Base-by-base conservation (phyloP, 2,329 filamentous ascomycete genomes). In the Trichoderma sp. region DNA sequence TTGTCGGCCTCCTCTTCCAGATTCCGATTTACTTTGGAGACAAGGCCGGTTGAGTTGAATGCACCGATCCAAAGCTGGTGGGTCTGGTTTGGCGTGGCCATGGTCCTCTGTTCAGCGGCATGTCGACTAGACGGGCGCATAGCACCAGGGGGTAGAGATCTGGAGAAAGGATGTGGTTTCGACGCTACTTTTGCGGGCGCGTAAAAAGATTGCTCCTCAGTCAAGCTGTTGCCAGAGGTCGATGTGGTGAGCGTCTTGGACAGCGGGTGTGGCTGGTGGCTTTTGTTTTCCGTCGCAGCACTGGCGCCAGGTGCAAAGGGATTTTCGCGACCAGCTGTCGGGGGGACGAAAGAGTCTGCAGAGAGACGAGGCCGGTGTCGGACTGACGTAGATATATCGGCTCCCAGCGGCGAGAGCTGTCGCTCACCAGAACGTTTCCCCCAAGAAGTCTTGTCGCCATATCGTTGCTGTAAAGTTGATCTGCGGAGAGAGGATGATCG, bases 21-120 rank as follows among this genome's bases (percentile, higher is more conserved):
- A 77, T 92, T 90, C 68, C 92, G 90, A 76, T 96, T 96, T 79
- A 96, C 92, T 82, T 99, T 99, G 13, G 96, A 97, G 66, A 99
- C 91, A 32, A 99, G 83, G 1, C 95, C 94, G 0, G 96, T 98
- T 1, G 96, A 98, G 84, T 93, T 94, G 80, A 97, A 97, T 7
- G 94, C 94, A 51, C 91, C 89, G 37, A 92, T 90, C 68, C 92
- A 86, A 26, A 94, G 91, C 76, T 90, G 93, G 8, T 76, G 75
- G 0, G 75, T 72, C 10, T 77, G 78, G 60, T 73, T 77, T 83
- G 92, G 51, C 85, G 91, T 73, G 68, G 74, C 78, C 60, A 79
- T 73, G 14, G 73, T 72, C 66, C 74, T 76, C 28, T 76, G 73
- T 21, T 81, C 79, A 63, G 75, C 74, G 21, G 68, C 37, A 21